Conservation (phyloP, 805 yeast genomes). For the Phaffomyces opuntiae region DNA sequence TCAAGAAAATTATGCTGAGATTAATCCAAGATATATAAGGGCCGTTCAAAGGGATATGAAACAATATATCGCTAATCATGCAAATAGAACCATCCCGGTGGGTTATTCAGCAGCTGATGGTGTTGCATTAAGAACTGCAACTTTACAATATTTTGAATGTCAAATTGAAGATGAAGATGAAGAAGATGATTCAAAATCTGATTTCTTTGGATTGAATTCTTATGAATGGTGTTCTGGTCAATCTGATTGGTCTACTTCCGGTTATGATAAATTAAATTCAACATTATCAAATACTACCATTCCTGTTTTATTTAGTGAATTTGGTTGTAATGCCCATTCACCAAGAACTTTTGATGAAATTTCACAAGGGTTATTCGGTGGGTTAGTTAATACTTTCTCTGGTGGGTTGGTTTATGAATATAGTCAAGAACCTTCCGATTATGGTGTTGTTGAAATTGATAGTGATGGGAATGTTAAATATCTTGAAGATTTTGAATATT, state of each 20-base stretch:
- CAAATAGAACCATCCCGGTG: constrained; percentile 79
- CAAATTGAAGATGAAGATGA: constrained; percentile 48
- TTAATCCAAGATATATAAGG: constrained; percentile 73
- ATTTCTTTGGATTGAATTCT: constrained; percentile 90
- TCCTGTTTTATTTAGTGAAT: constrained; percentile 67
- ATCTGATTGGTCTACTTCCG: constrained; percentile 60
- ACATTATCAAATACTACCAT: constrained; percentile 52
- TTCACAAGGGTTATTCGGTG: constrained; percentile 55
- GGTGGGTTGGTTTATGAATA: constrained; percentile 96
- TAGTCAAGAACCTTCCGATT: constrained; percentile 66
- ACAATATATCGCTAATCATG: constrained; percentile 60
- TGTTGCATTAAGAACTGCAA: constrained; percentile 56
- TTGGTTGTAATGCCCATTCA: constrained; percentile 70
- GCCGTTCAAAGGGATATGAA: constrained; percentile 93
- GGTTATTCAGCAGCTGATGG: constrained; percentile 95
- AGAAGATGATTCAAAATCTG: constrained; percentile 61
- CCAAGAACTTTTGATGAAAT: constrained; percentile 90
- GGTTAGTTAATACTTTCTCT: constrained; percentile 59
- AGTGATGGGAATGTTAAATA: constrained; percentile 35
- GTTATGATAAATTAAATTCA: constrained; percentile 55
- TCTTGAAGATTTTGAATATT: constrained; percentile 43
- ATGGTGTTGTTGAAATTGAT: constrained; percentile 63
- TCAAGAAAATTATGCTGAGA: constrained; percentile 47
- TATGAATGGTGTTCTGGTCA: constrained; percentile 91
- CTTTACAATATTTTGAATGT: constrained; percentile 80